A percentile compares a stretch with the other conserved stretches of the same genome.
Evolutionary conservation across 805 yeast species (phyloP).

Genomic region (Candida peoriensis): DNA sequence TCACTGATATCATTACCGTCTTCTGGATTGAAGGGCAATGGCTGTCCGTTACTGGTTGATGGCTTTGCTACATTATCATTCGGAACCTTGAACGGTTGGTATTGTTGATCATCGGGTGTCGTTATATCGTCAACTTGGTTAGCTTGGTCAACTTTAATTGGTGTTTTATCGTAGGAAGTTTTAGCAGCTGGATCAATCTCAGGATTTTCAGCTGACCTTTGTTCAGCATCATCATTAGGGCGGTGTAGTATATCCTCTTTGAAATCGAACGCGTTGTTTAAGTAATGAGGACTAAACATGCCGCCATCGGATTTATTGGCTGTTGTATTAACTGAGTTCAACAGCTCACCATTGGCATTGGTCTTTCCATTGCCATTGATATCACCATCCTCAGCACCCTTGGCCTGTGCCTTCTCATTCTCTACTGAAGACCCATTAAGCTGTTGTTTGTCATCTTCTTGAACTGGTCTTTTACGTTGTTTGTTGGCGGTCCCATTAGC

Average conservation of each 20-base stretch:
- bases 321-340: not conserved
- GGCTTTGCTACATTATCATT: no score
- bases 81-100: no score
- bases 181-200: not conserved
- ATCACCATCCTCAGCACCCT: not conserved
- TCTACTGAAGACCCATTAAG: no score
- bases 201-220: slow-evolving; percentile 5
- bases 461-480: no score
- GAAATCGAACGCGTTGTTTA: slow-evolving; percentile 11
- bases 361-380: not conserved
- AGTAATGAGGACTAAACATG: slow-evolving; percentile 5
- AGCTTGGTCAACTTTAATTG: not conserved
- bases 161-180: slow-evolving; percentile 7
- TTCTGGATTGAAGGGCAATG: not conserved
- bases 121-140: not conserved
- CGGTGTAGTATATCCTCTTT: slow-evolving; percentile 6
- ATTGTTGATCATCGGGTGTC: no score
- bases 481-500: no score
- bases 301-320: slow-evolving; percentile 11
- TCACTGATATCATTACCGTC: slow-evolving; percentile 9
- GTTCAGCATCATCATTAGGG: slow-evolving; percentile 18
- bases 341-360: not conserved
- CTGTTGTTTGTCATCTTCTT: no score
- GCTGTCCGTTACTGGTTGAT: not conserved
- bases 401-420: no score